Evolutionary conservation across 192 early-diverging fungal genomes (phyloP).

Genomic region (Gamsiella multidivaricata): DNA sequence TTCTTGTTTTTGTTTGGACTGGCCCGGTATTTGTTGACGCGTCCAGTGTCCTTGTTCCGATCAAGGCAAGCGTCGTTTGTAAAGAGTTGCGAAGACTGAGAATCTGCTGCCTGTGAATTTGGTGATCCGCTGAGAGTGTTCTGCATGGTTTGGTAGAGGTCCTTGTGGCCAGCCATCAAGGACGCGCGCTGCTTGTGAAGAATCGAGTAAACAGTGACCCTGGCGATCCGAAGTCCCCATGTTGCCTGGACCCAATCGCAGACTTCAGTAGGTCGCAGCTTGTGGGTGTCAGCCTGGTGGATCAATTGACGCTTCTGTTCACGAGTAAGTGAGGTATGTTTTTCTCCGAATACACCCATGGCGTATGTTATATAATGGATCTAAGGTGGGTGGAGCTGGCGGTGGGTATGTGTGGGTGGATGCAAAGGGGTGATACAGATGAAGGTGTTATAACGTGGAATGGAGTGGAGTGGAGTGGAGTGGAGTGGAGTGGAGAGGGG

Average conservation of each 20-base stretch:
- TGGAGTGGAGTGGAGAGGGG: background rate
- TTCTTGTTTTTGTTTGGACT: slow-evolving; percentile 44
- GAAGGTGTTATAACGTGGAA: background rate
- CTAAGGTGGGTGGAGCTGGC: background rate
- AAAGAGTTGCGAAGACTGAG: background rate
- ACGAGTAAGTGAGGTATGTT: slow-evolving; percentile 51
- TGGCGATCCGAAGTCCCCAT: slow-evolving; percentile 49
- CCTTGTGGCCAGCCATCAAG: slow-evolving; percentile 54
- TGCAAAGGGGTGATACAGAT: background rate
- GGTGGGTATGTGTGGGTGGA: background rate
- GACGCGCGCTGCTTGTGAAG: slow-evolving; percentile 53
- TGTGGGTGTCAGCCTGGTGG: slow-evolving; percentile 52
- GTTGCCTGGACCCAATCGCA: slow-evolving; percentile 52
- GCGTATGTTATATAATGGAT: background rate
- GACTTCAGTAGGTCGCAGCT: slow-evolving; percentile 49
- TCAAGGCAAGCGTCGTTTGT: slow-evolving; percentile 17
- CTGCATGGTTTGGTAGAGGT: slow-evolving; percentile 44
- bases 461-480: background rate
- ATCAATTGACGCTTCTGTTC: slow-evolving; percentile 55
- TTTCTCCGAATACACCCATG: slow-evolving; percentile 54
- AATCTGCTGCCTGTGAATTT: background rate
- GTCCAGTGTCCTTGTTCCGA: slow-evolving; percentile 21
- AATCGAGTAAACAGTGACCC: slow-evolving; percentile 52
- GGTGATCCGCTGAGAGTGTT: slow-evolving; percentile 31
- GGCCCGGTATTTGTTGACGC: slow-evolving; percentile 40